Base-by-base conservation (phyloP, 495 filamentous ascomycete species). In the Penicillium goetzii region DNA sequence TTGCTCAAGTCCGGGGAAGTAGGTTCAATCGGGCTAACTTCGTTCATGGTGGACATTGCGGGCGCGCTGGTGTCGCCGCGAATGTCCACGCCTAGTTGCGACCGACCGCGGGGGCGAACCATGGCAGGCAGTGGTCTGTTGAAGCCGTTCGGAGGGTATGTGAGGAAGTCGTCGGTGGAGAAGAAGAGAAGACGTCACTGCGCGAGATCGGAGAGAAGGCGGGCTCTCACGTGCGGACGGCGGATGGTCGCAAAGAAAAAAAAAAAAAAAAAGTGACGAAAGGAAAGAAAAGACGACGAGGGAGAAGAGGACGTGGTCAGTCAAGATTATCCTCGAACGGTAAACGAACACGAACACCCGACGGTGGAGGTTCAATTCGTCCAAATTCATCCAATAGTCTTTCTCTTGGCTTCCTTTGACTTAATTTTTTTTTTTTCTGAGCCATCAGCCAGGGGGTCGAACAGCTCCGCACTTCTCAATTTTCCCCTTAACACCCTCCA, bases 1-100 rank as follows among this genome's bases (percentile, higher is more conserved):
- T 80, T 74, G 54, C 72, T 71, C 63, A 73, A 69, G 47, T 74
- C 73, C 15, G 80, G 75, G 10, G 74, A 72, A 2, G 73, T 65
- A n/a, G 74, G 66, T 51, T 81, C 78, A 53, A 80, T 78, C 10
- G 81, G 79, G 55, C 80, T 78, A 41, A 74, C 72, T 57, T 78
- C 77, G 36, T 82, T 81, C 69, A 84, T 80, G 19, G 83, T 85
- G 38, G 83, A 81, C 66, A 84, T 78, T 38, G 82, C 81, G 49
- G 82, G 78, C 15, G 78, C 81, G 55, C 79, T 77, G 21, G 81
- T 84, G 65, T 84, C 82, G 32, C 82, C 82, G 60, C 79, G 77
- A 59, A 82, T 82, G 62, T 83, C 81, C 59, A 73, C 81, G 50
- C 82, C 81, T 45, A 85, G 71, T 63, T 78, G 83, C 36, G 82